Base-by-base conservation (phyloP, 2,329 filamentous ascomycete species). In the Ophiostoma sp. region DNA sequence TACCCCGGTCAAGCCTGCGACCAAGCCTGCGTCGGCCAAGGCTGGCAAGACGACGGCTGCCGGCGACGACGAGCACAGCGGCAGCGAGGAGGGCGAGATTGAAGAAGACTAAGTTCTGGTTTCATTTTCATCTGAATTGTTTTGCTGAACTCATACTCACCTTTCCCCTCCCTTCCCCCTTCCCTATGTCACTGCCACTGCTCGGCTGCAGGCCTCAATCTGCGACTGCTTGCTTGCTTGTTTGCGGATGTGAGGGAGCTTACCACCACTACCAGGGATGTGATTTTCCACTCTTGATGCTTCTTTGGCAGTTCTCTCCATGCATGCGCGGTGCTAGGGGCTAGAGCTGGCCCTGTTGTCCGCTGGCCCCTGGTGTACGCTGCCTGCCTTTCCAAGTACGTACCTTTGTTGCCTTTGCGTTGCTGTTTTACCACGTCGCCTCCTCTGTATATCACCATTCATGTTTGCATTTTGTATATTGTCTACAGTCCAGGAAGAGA, bases 31-130 rank as follows among this genome's bases (percentile, higher is more conserved):
- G 11, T 60, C 36, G 40, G 40, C 16, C 9, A 67, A 65, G 36
- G 5, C 49, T 55, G 55, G 64, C 44, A 52, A 44, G 11, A 38
- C 58, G 7, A n/a, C 41, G n/a, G 42, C 58, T 82, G 67, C 80
- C 72, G 64, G 75, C 73, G 77, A 85, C 70, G 87, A 90, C 72
- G 82, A 6, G 18, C 55, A 60, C 40, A 64, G 63, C 42, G 63
- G 63, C 63, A 64, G 63, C 41, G 63, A 64, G 63, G 63, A 64
- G 63, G 63, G 63, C 42, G 63, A 64, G 63, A 64, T 64, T 64
- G 63, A 87, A 66, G 81, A 83, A 64, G 85, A 87, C 73, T 64
- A 64, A 64, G 63, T 64, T n/a, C 41, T 45, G 18, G 42, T 65
- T 36, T 67, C 40, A 60, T 64, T 18, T 58, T 58, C 44, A 4